phyloP scores from a whole-genome alignment of 2,329 filamentous ascomycete genomes.

The Fusarium lateritium region DNA sequence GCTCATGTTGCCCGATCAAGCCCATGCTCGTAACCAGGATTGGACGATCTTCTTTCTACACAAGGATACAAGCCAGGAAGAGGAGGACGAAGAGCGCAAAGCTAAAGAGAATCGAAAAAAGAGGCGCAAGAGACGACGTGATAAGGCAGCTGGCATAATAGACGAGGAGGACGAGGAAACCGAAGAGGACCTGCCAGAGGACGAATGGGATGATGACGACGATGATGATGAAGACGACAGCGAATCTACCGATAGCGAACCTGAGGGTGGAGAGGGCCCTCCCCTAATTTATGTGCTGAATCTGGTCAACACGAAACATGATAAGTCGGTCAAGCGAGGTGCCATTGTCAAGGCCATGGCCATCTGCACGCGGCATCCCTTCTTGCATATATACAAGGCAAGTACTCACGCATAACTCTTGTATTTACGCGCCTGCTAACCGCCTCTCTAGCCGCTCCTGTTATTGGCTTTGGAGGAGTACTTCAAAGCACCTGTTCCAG shows the following conservation, averaged over 20 bases:
- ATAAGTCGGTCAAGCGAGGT: constrained; percentile 92
- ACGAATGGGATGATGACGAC: constrained; percentile 65
- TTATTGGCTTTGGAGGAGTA: constrained; percentile 95
- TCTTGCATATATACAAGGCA: constrained; percentile 98
- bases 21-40: constrained; percentile 93
- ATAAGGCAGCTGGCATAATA: constrained; percentile 65
- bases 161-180: constrained; percentile 61
- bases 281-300: constrained; percentile 98
- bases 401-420: constrained; percentile 43
- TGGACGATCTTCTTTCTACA: constrained; percentile 99
- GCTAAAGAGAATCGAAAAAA: constrained; percentile 68
- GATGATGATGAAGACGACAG: constrained; percentile 65
- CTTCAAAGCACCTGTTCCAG: constrained; percentile 90
- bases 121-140: constrained; percentile 66
- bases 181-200: constrained; percentile 61
- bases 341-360: constrained; percentile 99
- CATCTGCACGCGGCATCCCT: constrained; percentile 97
- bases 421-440: constrained; percentile 33
- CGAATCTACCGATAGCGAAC: constrained; percentile 72
- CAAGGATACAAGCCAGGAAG: constrained; percentile 89
- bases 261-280: constrained; percentile 83
- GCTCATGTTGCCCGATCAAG: constrained; percentile 97
- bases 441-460: constrained; percentile 77
- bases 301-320: constrained; percentile 97
- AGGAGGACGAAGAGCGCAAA: constrained; percentile 80